phyloP scores from a whole-genome alignment of 2,329 filamentous ascomycete genomes.

The Colletotrichum acutatum region DNA sequence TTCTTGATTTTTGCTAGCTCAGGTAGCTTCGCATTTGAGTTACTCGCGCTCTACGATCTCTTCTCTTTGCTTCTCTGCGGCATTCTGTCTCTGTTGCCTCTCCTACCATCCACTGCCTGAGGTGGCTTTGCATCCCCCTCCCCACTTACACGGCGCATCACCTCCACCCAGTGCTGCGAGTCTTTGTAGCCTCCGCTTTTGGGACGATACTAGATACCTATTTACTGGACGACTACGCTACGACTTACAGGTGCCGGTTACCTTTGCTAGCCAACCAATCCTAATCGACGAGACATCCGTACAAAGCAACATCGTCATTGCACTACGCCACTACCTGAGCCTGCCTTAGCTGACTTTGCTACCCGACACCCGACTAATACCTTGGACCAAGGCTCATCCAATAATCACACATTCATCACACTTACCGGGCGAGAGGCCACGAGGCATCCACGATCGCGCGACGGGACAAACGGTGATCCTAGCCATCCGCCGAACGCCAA shows the following conservation, averaged over 20 bases:
- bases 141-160: constrained; percentile 8
- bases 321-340: constrained; percentile 7
- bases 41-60: background rate
- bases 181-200: constrained; percentile 13
- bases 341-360: constrained; percentile 4
- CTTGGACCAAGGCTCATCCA: constrained; percentile 1
- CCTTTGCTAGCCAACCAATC: constrained; percentile 22
- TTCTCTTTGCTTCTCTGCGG: background rate
- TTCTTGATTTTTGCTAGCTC: constrained; percentile 4
- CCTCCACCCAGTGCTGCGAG: constrained; percentile 15
- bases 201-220: background rate
- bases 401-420: background rate
- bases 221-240: constrained; percentile 27
- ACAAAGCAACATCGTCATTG: constrained; percentile 13
- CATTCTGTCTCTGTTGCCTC: constrained; percentile 1
- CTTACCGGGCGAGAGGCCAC: constrained; percentile 32
- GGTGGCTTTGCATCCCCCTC: background rate
- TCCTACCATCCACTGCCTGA: background rate
- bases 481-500: constrained; percentile 24
- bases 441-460: constrained; percentile 32
- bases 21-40: constrained; percentile 5
- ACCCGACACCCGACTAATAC: constrained; percentile 20
- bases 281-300: background rate
- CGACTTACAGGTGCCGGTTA: constrained; percentile 1
- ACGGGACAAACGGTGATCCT: constrained; percentile 30